phyloP scores from a whole-genome alignment of 495 filamentous ascomycete species.

The Coniosporium apollinis region DNA sequence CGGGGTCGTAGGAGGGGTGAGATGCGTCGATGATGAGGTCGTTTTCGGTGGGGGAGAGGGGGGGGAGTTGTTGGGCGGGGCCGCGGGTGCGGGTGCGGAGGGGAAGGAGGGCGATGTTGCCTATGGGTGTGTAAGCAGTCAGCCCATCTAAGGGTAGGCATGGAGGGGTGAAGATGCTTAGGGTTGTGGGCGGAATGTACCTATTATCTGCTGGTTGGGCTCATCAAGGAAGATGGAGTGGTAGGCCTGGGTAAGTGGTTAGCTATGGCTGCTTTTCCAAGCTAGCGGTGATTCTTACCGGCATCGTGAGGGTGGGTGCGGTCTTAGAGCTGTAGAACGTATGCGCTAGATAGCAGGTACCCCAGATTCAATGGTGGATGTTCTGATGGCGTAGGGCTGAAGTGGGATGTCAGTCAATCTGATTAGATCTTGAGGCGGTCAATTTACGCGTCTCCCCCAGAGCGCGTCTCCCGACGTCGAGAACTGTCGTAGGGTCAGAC shows the following conservation, averaged over 20 bases:
- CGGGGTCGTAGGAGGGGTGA: slow-evolving; percentile 77
- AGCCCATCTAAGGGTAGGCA: not conserved
- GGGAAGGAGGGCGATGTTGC: slow-evolving; percentile 87
- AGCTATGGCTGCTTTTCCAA: not conserved
- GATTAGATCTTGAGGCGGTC: too few relatives aligned
- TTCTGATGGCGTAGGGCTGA: too few relatives aligned
- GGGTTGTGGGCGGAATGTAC: slow-evolving; percentile 27
- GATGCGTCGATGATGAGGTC: slow-evolving; percentile 63
- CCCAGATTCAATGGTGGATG: too few relatives aligned
- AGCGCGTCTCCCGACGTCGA: too few relatives aligned
- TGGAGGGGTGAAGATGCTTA: slow-evolving; percentile 6
- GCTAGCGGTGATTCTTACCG: not conserved
- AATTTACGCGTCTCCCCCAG: too few relatives aligned
- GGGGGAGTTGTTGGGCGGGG: slow-evolving; percentile 69
- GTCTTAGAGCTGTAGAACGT: too few relatives aligned
- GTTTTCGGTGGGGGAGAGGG: slow-evolving; percentile 50
- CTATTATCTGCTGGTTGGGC: slow-evolving; percentile 48
- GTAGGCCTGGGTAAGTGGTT: slow-evolving; percentile 46
- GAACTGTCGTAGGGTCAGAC: too few relatives aligned
- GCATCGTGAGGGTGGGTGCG: not conserved
- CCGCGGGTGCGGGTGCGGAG: slow-evolving; percentile 86
- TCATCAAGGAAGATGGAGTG: slow-evolving; percentile 86
- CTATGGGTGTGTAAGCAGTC: slow-evolving; percentile 24
- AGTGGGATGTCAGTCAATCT: too few relatives aligned
- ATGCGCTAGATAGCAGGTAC: too few relatives aligned